Evolutionary conservation across 163 green algal genomes (phyloP).

Genomic region (Scenedesmus sp.): DNA sequence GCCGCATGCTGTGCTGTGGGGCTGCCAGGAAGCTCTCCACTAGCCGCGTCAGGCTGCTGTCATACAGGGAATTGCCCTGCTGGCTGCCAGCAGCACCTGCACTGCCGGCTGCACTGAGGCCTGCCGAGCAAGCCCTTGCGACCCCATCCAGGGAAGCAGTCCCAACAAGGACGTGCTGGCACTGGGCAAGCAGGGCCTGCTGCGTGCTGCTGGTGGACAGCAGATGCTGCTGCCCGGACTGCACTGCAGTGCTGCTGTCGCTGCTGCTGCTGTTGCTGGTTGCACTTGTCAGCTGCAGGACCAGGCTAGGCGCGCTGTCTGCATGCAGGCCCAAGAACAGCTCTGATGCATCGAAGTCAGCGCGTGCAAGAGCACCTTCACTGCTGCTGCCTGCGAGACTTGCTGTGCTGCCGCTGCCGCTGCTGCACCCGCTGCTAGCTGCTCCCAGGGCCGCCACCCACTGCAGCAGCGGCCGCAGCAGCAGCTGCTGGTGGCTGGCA

Average conservation of each 20-base stretch:
- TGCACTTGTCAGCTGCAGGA: background rate
- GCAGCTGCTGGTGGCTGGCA: background rate
- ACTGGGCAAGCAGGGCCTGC: background rate
- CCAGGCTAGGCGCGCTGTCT: background rate
- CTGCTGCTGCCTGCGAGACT: background rate
- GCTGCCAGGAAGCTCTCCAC: background rate
- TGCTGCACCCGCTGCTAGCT: background rate
- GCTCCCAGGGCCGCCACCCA: slow-evolving; percentile 10
- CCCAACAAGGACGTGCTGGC: background rate
- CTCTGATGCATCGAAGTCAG: background rate
- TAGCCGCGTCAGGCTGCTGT: background rate
- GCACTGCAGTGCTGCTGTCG: background rate
- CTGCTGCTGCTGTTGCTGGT: background rate
- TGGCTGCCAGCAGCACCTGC: background rate
- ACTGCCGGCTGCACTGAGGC: background rate
- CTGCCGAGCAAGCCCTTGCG: background rate
- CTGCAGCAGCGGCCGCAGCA: slow-evolving; percentile 18
- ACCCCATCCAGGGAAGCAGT: slow-evolving; percentile 1
- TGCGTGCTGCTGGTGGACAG: background rate
- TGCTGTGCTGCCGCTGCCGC: background rate
- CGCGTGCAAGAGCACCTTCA: background rate
- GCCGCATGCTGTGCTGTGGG: slow-evolving; percentile 27
- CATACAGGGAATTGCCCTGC: background rate
- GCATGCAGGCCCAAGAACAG: background rate
- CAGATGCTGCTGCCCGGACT: background rate